Conservation (phyloP, 1,284 basidiomycete genomes). For the Prillingera fragicola region DNA sequence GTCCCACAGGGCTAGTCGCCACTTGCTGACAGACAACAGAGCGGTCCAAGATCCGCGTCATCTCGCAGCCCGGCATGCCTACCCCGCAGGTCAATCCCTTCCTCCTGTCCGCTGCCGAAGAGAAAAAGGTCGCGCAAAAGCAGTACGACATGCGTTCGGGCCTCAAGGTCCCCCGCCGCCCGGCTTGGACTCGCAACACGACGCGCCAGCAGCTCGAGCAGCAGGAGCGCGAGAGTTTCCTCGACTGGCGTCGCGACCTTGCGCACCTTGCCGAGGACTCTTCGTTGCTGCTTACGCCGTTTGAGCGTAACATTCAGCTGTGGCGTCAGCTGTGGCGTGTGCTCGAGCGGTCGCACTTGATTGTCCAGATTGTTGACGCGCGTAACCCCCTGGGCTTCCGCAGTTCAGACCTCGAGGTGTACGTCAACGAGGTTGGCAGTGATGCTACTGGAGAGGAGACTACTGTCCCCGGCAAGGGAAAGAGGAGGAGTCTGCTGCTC, state of each 20-base stretch:
- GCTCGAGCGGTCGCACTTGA: slow-evolving; percentile 82
- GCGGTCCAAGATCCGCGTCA: slow-evolving; percentile 84
- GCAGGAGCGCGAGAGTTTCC: slow-evolving; percentile 79
- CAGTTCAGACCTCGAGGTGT: slow-evolving; percentile 84
- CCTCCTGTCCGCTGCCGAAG: slow-evolving; percentile 77
- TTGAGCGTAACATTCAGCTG: slow-evolving; percentile 92
- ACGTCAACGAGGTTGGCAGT: slow-evolving; percentile 79
- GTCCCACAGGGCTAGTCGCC: slow-evolving; percentile 23
- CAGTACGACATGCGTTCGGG: slow-evolving; percentile 67
- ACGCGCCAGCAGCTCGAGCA: slow-evolving; percentile 71
- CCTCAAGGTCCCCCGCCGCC: slow-evolving; percentile 69
- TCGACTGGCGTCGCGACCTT: slow-evolving; percentile 85
- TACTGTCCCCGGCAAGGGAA: slow-evolving; percentile 59
- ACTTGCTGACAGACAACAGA: slow-evolving; percentile 53
- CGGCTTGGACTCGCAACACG: slow-evolving; percentile 76
- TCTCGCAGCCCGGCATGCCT: slow-evolving; percentile 58
- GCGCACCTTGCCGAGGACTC: slow-evolving; percentile 58
- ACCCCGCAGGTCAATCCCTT: slow-evolving; percentile 69
- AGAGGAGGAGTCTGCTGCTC: slow-evolving; percentile 70
- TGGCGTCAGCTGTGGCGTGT: slow-evolving; percentile 97
- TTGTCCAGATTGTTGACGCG: slow-evolving; percentile 94
- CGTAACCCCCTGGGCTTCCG: slow-evolving; percentile 86
- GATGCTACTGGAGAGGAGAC: slow-evolving; percentile 57
- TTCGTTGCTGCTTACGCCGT: slow-evolving; percentile 80
- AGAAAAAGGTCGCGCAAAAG: slow-evolving; percentile 64